phyloP scores from a whole-genome alignment of 2,329 filamentous ascomycete genomes.

The Cryphonectria radicalis region DNA sequence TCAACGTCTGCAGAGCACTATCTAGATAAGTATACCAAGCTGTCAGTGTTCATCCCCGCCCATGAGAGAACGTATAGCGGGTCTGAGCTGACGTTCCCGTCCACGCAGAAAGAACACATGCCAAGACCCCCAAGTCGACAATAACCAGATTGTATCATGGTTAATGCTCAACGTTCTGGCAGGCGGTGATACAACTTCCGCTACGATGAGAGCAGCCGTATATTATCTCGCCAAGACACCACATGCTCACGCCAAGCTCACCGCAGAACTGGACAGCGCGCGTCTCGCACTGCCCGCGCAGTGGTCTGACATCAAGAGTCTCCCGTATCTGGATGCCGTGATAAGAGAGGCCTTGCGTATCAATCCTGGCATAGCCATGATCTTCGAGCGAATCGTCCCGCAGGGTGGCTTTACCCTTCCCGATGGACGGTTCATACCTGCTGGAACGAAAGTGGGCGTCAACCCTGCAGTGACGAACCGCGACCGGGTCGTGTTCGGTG shows the following conservation, averaged over 20 bases:
- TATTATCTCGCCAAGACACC: slow-evolving; percentile 37
- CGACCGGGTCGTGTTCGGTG: slow-evolving; percentile 9
- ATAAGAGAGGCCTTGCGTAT: slow-evolving; percentile 46
- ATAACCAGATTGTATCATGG: slow-evolving; percentile 43
- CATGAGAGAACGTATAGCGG: background rate
- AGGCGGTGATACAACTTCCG: slow-evolving; percentile 44
- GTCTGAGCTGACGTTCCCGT: background rate
- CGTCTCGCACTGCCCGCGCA: slow-evolving; percentile 13
- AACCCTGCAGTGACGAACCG: slow-evolving; percentile 20
- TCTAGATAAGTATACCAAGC: slow-evolving; percentile 14
- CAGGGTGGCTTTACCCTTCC: slow-evolving; percentile 4
- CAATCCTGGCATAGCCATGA: slow-evolving; percentile 41
- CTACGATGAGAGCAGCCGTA: slow-evolving; percentile 41
- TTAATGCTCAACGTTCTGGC: slow-evolving; percentile 41
- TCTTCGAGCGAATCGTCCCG: slow-evolving; percentile 31
- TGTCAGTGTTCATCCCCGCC: background rate
- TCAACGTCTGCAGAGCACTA: background rate
- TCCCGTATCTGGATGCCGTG: slow-evolving; percentile 45
- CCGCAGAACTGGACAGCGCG: slow-evolving; percentile 9
- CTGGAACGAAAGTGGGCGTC: slow-evolving; percentile 13
- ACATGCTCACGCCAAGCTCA: slow-evolving; percentile 8
- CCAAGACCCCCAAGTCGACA: slow-evolving; percentile 37
- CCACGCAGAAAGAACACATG: background rate
- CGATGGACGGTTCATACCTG: slow-evolving; percentile 15
- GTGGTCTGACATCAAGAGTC: slow-evolving; percentile 5